Conservation (phyloP, 2,329 filamentous ascomycete species). For the Fusarium nelsonii region DNA sequence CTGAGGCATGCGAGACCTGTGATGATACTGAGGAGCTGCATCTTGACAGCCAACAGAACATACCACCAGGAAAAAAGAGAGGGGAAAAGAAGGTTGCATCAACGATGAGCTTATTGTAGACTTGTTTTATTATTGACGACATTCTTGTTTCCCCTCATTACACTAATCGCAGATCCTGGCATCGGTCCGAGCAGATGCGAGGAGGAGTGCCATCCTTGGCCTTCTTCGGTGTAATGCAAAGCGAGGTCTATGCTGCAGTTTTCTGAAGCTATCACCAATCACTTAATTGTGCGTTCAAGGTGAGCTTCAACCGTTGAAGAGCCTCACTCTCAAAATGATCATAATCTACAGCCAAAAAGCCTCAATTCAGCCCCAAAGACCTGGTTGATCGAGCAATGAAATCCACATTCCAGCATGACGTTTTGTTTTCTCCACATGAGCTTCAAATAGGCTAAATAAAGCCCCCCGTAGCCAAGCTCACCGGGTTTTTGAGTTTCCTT, state of each 20-base stretch:
- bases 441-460: conserved; percentile 29
- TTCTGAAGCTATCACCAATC: background rate
- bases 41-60: background rate
- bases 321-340: background rate
- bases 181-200: conserved; percentile 19
- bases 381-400: conserved; percentile 15
- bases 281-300: background rate
- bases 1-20: background rate
- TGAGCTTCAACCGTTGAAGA: background rate
- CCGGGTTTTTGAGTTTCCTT: background rate
- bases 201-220: conserved; percentile 28
- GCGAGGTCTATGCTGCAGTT: background rate
- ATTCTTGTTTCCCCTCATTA: conserved; percentile 32
- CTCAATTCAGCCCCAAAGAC: background rate
- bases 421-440: conserved; percentile 20
- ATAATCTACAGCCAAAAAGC: background rate
- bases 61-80: background rate
- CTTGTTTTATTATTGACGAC: conserved; percentile 9
- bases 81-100: background rate
- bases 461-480: background rate
- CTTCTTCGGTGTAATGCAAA: conserved; percentile 6
- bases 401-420: conserved; percentile 32
- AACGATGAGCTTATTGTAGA: background rate
- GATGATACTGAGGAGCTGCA: conserved; percentile 12
- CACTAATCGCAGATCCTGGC: background rate